Base-by-base conservation (phyloP, 2,329 filamentous ascomycete genomes). In the Aspergillus vadensis region DNA sequence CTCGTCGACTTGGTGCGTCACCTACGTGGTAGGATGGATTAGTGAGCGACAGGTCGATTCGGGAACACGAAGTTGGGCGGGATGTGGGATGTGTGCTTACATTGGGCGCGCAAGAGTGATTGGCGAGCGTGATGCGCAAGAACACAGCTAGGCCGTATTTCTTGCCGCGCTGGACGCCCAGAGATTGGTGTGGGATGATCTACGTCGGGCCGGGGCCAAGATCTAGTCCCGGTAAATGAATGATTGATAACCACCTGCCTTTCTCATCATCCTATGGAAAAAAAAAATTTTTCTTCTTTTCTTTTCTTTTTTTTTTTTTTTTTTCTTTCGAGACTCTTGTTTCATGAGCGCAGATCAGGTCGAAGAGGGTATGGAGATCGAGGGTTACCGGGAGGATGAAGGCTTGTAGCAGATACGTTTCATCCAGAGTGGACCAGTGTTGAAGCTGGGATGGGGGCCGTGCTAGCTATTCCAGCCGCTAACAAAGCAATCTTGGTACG, bases 21-120 rank as follows among this genome's bases (percentile, higher is more conserved):
- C 19, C 50, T 59, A 41, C 25, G 32, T 23, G 5, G n/a, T 36
- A 1, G 15, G 41, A 2, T 15, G 17, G 21, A 10, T 44, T 17
- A 44, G 8, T 8, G 41, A 36, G 32, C 32, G 32, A 36, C 32
- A 36, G 32, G 41, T 44, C n/a, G 7, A 19, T 1, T 19, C 0
- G 8, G 15, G 14, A 12, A 14, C 9, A 21, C 17, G 41, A 0
- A 1, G 41, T 21, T 44, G 41, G 19, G 41, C 19, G 21, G 39
- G 17, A 12, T 1, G 48, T 50, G 19, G 32, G 32, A 36, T 36
- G 12, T 36, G 32, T 36, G 10, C 32, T 36, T 55, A 59, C 50
- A 48, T 55, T 59, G 17, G 57, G 57, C 17, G 44, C 19, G 32
- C 57, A 59, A n/a, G 38, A 55, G n/a, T 59, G 57, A 17, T 59